Percentiles rank a stretch among this genome's conserved stretches.
These are phyloP conservation scores for Fibroporia radiculosa DNA, from an alignment of 768 basidiomycete genomes.

Conservation along the genomic window DNA sequence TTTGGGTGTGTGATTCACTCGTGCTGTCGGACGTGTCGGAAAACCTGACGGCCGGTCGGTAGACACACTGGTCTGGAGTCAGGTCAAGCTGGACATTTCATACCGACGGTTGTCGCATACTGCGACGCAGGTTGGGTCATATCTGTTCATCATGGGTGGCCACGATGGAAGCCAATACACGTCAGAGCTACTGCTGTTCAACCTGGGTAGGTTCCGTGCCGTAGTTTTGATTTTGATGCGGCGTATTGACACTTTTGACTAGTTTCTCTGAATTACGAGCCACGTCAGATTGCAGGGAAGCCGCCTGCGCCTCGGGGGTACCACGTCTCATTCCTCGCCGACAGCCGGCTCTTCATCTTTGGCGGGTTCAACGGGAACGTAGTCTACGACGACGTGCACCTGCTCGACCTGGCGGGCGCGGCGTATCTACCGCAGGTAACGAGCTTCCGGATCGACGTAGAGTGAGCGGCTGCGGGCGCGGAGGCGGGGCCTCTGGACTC, in stretches of 20 bases:
- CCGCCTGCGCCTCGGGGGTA: conserved; percentile 75
- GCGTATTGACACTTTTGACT: background rate
- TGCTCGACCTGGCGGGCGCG: conserved; percentile 78
- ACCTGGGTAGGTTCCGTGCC: conserved; percentile 62
- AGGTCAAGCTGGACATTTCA: conserved; percentile 32
- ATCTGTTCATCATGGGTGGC: conserved; percentile 84
- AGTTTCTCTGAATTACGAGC: conserved; percentile 85
- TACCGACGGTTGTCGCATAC: conserved; percentile 76
- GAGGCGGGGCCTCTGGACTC: background rate
- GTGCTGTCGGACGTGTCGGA: background rate
- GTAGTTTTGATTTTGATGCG: background rate
- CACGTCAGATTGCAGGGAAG: conserved; percentile 57
- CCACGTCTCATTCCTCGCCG: conserved; percentile 74
- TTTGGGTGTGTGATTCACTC: conserved; percentile 42
- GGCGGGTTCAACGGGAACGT: conserved; percentile 85
- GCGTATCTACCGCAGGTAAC: conserved; percentile 77
- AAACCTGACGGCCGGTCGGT: background rate
- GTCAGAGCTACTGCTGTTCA: conserved; percentile 73
- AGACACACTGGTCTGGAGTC: conserved; percentile 29
- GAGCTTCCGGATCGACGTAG: conserved; percentile 24
- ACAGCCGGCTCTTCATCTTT: conserved; percentile 78
- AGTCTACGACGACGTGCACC: conserved; percentile 79
- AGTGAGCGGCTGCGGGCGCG: conserved; percentile 7
- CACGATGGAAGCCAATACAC: conserved; percentile 76
- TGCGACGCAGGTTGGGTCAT: conserved; percentile 86